phyloP scores from a whole-genome alignment of 768 basidiomycete species.

The Suillus americanus region DNA sequence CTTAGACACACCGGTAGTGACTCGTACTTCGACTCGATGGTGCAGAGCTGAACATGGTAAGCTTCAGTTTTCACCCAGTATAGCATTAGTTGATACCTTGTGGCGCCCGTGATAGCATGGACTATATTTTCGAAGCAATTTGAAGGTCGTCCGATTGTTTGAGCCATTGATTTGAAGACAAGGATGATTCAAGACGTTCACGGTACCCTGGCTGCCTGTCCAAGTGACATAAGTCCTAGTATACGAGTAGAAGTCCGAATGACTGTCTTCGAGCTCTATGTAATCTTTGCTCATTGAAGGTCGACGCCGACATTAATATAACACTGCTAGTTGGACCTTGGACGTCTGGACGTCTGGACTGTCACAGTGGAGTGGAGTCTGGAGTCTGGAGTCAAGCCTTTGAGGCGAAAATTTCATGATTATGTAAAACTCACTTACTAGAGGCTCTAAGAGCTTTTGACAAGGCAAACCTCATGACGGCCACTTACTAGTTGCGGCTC shows the following conservation, averaged over 20 bases:
- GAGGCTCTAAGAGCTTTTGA: no score
- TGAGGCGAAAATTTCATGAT: background rate
- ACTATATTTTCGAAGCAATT: background rate
- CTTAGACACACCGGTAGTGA: background rate
- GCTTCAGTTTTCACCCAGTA: background rate
- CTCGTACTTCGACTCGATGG: background rate
- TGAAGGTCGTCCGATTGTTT: background rate
- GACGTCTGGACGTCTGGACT: no score
- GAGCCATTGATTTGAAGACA: background rate
- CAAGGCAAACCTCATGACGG: background rate
- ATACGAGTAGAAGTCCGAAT: no score
- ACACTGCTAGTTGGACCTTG: no score
- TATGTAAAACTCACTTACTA: background rate
- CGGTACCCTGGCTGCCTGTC: no score
- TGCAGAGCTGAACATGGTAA: background rate
- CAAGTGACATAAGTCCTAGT: no score
- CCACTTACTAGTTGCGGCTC: background rate
- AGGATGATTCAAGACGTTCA: no score
- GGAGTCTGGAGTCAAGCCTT: background rate
- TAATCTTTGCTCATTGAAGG: no score
- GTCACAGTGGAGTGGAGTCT: no score
- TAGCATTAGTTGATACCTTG: background rate
- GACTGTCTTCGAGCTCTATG: no score
- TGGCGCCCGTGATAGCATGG: background rate
- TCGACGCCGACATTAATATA: no score